Conservation (phyloP, 345 rosid genomes). For the Lepidium didymum region DNA sequence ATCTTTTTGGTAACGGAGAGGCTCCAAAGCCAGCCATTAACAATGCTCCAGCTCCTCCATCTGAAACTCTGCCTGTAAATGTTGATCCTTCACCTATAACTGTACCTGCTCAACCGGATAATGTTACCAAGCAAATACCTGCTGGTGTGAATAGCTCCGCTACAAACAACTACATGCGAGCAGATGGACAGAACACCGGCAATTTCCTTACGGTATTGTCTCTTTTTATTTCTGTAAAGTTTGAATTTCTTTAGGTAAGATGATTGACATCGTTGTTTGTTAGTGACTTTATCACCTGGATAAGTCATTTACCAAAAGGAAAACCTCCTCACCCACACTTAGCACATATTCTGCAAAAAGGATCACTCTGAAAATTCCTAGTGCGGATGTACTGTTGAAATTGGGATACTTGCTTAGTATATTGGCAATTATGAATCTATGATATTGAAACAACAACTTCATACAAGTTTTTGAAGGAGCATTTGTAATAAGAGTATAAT, state of each 20-base stretch:
- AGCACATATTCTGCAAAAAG: not conserved
- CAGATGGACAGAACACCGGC: constrained; percentile 82
- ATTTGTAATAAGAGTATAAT: not conserved
- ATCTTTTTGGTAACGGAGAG: constrained; percentile 67
- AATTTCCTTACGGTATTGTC: constrained; percentile 65
- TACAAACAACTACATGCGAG: constrained; percentile 62
- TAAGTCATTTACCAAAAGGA: not conserved
- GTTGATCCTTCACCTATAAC: constrained; percentile 35
- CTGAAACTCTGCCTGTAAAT: constrained; percentile 29
- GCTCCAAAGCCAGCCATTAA: constrained; percentile 52
- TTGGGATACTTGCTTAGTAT: not conserved
- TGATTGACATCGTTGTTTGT: not conserved
- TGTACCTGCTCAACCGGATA: constrained; percentile 37
- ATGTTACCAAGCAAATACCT: constrained; percentile 47
- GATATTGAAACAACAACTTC: not conserved
- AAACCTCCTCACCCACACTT: too few species aligned
- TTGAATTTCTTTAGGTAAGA: not conserved
- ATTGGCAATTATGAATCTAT: too few species aligned
- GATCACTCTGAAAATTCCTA: not conserved
- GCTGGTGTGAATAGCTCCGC: constrained; percentile 59
- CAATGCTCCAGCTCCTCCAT: constrained; percentile 29
- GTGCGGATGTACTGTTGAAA: not conserved
- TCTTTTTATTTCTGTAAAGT: not conserved
- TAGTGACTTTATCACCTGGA: not conserved
- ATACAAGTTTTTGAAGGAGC: not conserved